Evolutionary conservation across 257 asterid species (phyloP), one percentile per base, ranked within the genome.

Genomic region (Capsicum baccatum): DNA sequence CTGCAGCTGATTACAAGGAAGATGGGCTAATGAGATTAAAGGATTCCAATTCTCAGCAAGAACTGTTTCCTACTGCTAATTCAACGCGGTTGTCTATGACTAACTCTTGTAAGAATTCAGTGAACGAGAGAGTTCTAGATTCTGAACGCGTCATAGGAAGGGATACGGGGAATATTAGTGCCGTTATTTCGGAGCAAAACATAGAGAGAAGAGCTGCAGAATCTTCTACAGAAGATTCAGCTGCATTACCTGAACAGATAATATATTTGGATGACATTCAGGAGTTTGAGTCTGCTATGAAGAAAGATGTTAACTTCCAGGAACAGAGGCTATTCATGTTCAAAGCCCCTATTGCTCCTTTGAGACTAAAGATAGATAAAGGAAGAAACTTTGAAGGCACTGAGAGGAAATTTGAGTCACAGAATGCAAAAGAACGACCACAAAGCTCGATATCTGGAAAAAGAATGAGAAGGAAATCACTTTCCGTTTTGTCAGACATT

Each of bases 321-420:
- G 97, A 94, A 80, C 95, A 94, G 85, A 90, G 99, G 67, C 56
- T 92, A 19, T 95, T 95, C 88, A 44, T 85, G 88, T 95, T 95
- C 88, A 92, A 86, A 86, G 83, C 93, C 55, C 82, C 88, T 5
- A 79, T 21, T 50, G 54, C 63, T 70, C 88, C 86, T 21, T 19
- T 4, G 15, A 67, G 84, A 6, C 47, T 39, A 33, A 83, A 50
- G 68, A 69, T 55, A 39, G 85, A 79, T 6, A 10, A 66, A 58
- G 15, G 58, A 0, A n/a, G 79, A 0, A 35, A 26, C 12, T 79
- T 83, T 15, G 66, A 50, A 13, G 78, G 7, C 44, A 37, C 37
- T 13, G 74, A 83, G 80, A 66, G 81, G 12, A 52, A 47, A 8
- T 16, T 44, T 33, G 83, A 59, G 21, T 21, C 59, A 5, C 44